These are phyloP conservation scores for Apiosordaria backusii DNA, from an alignment of 495 filamentous ascomycete species.

Conservation along the genomic window DNA sequence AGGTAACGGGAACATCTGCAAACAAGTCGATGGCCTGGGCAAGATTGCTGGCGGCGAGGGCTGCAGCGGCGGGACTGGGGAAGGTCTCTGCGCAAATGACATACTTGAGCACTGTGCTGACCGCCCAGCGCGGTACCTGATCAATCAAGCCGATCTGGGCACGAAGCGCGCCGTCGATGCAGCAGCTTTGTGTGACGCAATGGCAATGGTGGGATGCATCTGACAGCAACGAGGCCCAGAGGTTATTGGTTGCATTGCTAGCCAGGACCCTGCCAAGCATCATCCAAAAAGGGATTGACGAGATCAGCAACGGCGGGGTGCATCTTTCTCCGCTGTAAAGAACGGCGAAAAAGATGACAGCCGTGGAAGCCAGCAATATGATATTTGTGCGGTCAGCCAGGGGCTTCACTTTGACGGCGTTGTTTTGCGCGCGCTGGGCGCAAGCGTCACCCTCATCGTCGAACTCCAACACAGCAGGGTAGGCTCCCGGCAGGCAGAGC, in stretches of 20 bases:
- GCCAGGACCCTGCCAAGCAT: background rate
- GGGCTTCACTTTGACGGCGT: background rate
- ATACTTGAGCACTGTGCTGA: background rate
- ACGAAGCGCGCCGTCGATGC: background rate
- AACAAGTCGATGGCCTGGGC: background rate
- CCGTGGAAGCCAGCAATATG: background rate
- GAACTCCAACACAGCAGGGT: background rate
- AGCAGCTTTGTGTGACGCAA: background rate
- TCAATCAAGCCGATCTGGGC: slow-evolving; percentile 2
- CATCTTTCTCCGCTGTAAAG: background rate
- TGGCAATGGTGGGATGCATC: background rate
- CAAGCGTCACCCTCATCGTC: background rate
- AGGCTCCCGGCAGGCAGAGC: background rate
- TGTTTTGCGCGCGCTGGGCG: background rate
- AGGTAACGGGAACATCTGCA: background rate
- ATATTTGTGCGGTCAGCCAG: background rate
- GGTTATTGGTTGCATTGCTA: background rate
- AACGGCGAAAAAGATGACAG: background rate
- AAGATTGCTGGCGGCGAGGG: background rate
- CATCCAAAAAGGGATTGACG: background rate
- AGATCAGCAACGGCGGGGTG: background rate
- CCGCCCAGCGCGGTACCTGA: background rate
- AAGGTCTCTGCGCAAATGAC: background rate
- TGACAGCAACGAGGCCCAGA: background rate
- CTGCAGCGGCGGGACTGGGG: background rate